Base-by-base conservation (phyloP, 2,329 filamentous ascomycete genomes). In the Xylaria multiplex region DNA sequence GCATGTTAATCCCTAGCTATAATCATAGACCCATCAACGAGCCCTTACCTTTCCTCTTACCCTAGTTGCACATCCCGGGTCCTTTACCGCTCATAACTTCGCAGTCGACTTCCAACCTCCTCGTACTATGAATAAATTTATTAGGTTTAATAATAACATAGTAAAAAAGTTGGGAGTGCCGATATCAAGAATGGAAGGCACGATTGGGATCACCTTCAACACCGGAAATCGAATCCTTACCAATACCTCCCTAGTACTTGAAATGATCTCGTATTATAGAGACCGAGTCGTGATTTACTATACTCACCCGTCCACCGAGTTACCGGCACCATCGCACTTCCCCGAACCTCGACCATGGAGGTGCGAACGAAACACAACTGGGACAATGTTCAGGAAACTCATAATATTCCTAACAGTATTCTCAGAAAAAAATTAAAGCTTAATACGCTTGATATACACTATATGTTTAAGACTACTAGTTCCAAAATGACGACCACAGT, bases 291-390 rank as follows among this genome's bases (percentile, higher is more conserved):
- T 5, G 27, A 7, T 37, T 54, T 27, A 27, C 35, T 22, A 46
- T 54, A n/a, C 40, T 48, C 32, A n/a, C 30, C 24, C 7, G 16
- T 40, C 42, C 3, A 11, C 22, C 4, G 22, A 14, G 3, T 46
- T 53, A 9, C 43, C 46, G n/a, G n/a, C 19, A 16, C 30, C 7
- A 42, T 53, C 22, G 30, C 45, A 27, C 46, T 43, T 62, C 53
- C 46, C 46, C 24, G 11, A 6, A n/a, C 27, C 22, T 22, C 7
- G 1, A 45, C 11, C 13, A 27, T 13, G 32, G n/a, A 50, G n/a
- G 13, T 7, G 22, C 24, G 16, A 19, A 32, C 22, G 27, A 27
- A 27, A 27, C 27, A 27, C 9, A n/a, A 6, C 35, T 30, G 19
- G 27, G 14, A 22, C 35, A 30, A 40, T 30, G 45, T 27, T 27